Evolutionary conservation across 495 filamentous ascomycete species (phyloP), one percentile per base, ranked within the genome.

Genomic region (Lasiosphaeris hirsuta): DNA sequence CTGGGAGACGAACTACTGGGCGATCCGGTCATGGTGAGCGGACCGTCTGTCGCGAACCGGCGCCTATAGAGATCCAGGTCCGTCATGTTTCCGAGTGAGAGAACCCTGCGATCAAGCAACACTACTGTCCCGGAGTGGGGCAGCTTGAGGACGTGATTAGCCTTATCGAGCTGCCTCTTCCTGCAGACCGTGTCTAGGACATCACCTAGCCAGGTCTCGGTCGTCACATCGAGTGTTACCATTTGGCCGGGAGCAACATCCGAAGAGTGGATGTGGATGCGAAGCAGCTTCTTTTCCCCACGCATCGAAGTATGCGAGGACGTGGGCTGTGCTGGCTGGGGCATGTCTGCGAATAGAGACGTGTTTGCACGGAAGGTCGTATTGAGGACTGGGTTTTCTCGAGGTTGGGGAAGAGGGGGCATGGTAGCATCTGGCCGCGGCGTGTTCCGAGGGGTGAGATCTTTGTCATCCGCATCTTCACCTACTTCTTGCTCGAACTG

Each of bases 201-300:
- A 69, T 98, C 94, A 11, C 90, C 92, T 30, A 98, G 84, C 67
- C 96, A 97, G 38, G 90, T 97, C 64, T 97, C 94, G 2, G 90
- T 92, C 4, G 90, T 92, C 17, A 92, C 89, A 63, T 91, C 88
- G 11, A 97, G 75, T 1, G 88, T 88, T 43, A 88, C 84, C 79
- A 83, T 83, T 55, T 83, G 81, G 8, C 79, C 81, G 1, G 81
- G 73, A 0, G 78, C 69, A 3, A 74, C 63, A 58, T 95, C 91
- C 18, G 86, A 82, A 64, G 90, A 93, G 58, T 92, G 87, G 48
- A 98, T 89, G 61, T 81, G 77, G 19, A 83, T 72, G 42, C 88
- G 86, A 17, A 98, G 66, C 5, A 92, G 88, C 75, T 92, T 95
- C 46, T 90, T 82, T n/a, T 90, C 81, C 14, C 92, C 94, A 23